Conservation (phyloP, 257 asterid genomes). For the Catharanthus roseus region DNA sequence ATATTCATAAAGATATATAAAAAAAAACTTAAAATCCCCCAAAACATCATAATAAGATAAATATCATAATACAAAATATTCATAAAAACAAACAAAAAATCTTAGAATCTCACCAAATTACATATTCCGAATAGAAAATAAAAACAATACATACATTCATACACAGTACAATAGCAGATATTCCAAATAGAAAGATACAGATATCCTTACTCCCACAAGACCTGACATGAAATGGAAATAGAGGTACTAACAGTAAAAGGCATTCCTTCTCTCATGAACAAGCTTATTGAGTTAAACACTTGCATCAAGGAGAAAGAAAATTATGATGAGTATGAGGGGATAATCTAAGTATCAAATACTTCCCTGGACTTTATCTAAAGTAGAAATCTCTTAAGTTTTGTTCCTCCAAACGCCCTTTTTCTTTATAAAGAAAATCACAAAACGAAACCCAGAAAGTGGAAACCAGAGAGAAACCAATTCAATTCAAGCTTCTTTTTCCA, state of each 20-base stretch:
- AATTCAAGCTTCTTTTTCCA: neutral
- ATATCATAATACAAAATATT: no score
- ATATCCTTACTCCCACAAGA: neutral
- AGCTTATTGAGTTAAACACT: neutral
- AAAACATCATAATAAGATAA: no score
- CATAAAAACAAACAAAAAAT: no score
- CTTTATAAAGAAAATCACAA: neutral
- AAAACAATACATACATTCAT: neutral
- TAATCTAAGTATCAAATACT: no score
- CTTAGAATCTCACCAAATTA: no score
- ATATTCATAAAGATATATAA: no score
- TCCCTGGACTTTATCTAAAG: no score
- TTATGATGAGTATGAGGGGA: no score
- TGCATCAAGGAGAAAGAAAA: neutral
- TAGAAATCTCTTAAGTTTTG: neutral
- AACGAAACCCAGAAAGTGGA: no score
- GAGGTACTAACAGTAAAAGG: neutral
- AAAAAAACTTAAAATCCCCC: no score
- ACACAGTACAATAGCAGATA: neutral
- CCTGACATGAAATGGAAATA: neutral
- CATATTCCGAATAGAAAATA: neutral
- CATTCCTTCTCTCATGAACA: neutral
- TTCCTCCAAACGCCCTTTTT: neutral
- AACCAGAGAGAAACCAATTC: no score
- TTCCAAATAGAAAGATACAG: neutral